phyloP scores from a whole-genome alignment of 805 yeast species.

The Candida coleopterorum region DNA sequence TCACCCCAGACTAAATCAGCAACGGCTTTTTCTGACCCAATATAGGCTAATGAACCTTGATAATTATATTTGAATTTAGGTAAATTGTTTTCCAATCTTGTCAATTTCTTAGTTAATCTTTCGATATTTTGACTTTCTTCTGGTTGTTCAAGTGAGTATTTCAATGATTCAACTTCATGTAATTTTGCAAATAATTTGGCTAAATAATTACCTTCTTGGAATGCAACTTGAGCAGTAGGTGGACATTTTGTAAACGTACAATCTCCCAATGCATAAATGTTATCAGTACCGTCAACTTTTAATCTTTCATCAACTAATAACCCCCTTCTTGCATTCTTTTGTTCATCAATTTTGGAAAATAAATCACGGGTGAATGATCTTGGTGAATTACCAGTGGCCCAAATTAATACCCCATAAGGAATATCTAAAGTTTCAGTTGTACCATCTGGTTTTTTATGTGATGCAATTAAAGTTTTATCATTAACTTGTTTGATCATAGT shows the following conservation, averaged over 20 bases:
- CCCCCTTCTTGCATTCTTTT: constrained; percentile 86
- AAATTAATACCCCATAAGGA: constrained; percentile 89
- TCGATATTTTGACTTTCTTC: constrained; percentile 40
- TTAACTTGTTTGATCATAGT: constrained; percentile 88
- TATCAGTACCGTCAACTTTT: constrained; percentile 76
- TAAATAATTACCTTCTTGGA: constrained; percentile 85
- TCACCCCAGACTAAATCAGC: constrained; percentile 83
- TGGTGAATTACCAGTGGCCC: constrained; percentile 98
- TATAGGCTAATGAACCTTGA: constrained; percentile 91
- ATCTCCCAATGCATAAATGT: constrained; percentile 89
- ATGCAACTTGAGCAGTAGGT: constrained; percentile 97
- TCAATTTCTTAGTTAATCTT: constrained; percentile 43
- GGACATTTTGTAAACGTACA: constrained; percentile 89
- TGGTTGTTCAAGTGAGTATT: constrained; percentile 39
- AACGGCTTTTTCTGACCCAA: constrained; percentile 89
- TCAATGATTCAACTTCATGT: constrained; percentile 55
- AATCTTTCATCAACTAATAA: constrained; percentile 77
- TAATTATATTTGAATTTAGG: constrained; percentile 76
- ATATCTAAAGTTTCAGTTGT: constrained; percentile 53
- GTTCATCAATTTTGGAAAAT: constrained; percentile 65
- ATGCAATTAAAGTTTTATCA: constrained; percentile 63
- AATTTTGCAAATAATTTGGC: constrained; percentile 66
- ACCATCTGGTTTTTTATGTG: constrained; percentile 64
- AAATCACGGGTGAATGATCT: constrained; percentile 68
- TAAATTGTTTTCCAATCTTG: constrained; percentile 37